phyloP scores from a whole-genome alignment of 768 basidiomycete genomes.

The Pulveroboletus ravenelii region DNA sequence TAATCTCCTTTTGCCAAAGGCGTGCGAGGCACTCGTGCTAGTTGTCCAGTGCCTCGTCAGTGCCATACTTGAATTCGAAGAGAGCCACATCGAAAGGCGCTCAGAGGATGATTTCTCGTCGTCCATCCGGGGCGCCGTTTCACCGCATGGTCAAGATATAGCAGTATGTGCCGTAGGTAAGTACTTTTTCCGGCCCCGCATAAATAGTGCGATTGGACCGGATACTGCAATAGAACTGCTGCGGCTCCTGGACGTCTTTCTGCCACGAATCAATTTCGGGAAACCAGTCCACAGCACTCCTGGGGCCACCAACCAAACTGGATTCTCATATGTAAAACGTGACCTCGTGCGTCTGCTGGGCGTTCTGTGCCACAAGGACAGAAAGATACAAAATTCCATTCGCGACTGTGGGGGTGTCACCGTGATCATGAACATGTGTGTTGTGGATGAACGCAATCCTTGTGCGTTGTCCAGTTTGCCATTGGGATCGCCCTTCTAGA shows the following conservation, averaged over 20 bases:
- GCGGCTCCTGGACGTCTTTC: slow-evolving; percentile 68
- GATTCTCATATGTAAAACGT: slow-evolving; percentile 81
- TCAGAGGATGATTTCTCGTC: slow-evolving; percentile 25
- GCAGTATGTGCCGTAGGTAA: slow-evolving; percentile 57
- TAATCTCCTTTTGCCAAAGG: slow-evolving; percentile 71
- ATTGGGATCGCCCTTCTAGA: neutral
- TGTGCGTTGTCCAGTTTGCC: slow-evolving; percentile 52
- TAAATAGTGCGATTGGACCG: neutral
- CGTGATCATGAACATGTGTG: slow-evolving; percentile 83
- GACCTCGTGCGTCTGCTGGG: slow-evolving; percentile 89
- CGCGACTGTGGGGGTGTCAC: slow-evolving; percentile 70
- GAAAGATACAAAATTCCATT: slow-evolving; percentile 67
- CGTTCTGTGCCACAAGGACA: slow-evolving; percentile 61
- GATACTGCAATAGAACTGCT: slow-evolving; percentile 63
- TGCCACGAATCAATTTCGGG: slow-evolving; percentile 82
- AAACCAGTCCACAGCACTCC: slow-evolving; percentile 42
- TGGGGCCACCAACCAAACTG: slow-evolving; percentile 39
- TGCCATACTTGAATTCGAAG: slow-evolving; percentile 43
- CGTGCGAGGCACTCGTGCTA: slow-evolving; percentile 76
- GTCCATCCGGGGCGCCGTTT: slow-evolving; percentile 43
- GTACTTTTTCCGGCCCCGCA: slow-evolving; percentile 12
- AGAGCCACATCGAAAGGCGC: slow-evolving; percentile 27
- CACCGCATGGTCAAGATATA: slow-evolving; percentile 39
- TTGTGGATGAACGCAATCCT: slow-evolving; percentile 86
- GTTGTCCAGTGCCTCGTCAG: slow-evolving; percentile 72